These are phyloP conservation scores for Fonsecaea nubica DNA, from an alignment of 2,329 filamentous ascomycete genomes.

Conservation along the genomic window DNA sequence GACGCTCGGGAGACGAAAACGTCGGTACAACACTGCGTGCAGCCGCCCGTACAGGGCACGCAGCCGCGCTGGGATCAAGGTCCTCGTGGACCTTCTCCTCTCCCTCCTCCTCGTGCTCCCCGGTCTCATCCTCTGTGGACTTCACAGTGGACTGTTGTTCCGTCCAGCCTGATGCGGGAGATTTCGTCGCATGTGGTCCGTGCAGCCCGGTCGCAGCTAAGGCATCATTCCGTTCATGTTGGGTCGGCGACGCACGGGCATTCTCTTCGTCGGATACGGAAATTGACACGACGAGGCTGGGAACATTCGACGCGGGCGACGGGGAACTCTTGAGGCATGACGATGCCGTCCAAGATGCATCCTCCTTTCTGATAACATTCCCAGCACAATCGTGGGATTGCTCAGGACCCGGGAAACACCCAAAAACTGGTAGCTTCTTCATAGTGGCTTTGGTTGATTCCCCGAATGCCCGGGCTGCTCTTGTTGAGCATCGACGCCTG, in stretches of 20 bases:
- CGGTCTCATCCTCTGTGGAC: neutral
- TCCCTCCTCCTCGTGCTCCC: too few species aligned
- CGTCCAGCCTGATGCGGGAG: neutral
- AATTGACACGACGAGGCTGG: neutral
- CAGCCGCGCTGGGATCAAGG: neutral
- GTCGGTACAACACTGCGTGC: constrained; percentile 1
- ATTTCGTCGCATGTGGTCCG: neutral
- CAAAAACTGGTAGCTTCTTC: constrained; percentile 4
- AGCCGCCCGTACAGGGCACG: neutral
- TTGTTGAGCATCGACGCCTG: neutral
- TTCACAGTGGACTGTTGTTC: neutral
- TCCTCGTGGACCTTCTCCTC: too few species aligned
- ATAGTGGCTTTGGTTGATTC: neutral
- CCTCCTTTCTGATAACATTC: neutral
- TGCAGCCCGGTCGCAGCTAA: neutral
- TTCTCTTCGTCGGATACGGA: neutral
- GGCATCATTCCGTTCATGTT: neutral
- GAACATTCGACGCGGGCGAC: neutral
- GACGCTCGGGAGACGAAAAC: neutral
- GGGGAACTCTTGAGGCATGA: neutral
- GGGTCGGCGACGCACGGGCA: neutral
- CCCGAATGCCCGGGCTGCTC: neutral
- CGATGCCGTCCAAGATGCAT: neutral
- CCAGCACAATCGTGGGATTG: neutral
- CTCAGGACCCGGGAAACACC: neutral